Conservation (phyloP, 2,329 filamentous ascomycete genomes). For the Cladophialophora yegresii region DNA sequence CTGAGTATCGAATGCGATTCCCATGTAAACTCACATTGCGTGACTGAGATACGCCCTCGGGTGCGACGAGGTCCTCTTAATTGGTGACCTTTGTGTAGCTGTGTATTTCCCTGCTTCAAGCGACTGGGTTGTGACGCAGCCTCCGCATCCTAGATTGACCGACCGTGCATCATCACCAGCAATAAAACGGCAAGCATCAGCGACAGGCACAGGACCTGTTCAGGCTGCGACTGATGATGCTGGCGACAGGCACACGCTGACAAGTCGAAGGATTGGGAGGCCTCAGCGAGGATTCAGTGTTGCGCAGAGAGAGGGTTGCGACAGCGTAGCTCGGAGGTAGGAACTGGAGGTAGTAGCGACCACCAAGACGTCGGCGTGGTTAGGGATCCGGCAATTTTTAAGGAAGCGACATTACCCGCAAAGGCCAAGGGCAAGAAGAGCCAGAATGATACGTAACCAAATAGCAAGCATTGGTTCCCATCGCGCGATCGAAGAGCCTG, state of each 20-base stretch:
- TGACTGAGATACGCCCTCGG: no score
- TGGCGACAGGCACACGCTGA: background rate
- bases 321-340: background rate
- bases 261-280: background rate
- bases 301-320: background rate
- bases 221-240: background rate
- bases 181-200: background rate
- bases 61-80: no score
- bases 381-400: background rate
- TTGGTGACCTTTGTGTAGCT: no score
- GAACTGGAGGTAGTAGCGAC: background rate
- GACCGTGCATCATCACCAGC: background rate
- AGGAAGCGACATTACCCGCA: background rate
- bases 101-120: background rate
- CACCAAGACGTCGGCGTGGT: background rate
- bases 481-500: background rate
- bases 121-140: background rate
- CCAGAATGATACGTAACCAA: background rate
- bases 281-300: background rate
- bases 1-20: no score
- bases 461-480: background rate
- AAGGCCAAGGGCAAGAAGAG: background rate
- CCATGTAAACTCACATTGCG: no score
- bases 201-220: background rate
- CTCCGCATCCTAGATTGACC: background rate